A percentile compares a stretch with the other conserved stretches of the same genome.
These are phyloP conservation scores for Colletotrichum sidae DNA, from an alignment of 2,329 filamentous ascomycete species.

Conservation along the genomic window DNA sequence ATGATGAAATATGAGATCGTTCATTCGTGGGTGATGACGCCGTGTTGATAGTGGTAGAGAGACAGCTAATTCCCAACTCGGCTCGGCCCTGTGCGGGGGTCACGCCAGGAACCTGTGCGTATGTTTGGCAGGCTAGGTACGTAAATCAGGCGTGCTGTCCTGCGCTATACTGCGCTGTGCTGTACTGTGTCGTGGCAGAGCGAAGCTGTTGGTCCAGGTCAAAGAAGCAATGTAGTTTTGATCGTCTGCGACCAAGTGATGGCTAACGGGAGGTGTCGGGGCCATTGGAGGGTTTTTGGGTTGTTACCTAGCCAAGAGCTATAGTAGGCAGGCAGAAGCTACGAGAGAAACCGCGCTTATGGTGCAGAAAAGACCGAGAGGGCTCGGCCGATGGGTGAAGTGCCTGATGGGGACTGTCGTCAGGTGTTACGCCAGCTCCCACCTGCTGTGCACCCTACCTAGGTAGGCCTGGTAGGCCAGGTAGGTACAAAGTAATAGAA, in stretches of 20 bases:
- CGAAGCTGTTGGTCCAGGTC: not conserved
- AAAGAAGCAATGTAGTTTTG: conserved; percentile 10
- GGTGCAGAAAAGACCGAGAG: conserved; percentile 6
- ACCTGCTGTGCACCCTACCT: too few relatives aligned
- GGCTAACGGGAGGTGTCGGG: not conserved
- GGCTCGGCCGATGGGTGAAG: conserved; percentile 2
- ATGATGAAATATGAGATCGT: conserved; percentile 38
- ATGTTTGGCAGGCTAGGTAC: conserved; percentile 6
- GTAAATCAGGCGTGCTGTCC: not conserved
- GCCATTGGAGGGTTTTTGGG: too few relatives aligned
- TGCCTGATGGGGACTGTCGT: conserved; percentile 6
- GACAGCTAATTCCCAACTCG: conserved; percentile 27
- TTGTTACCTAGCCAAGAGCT: too few relatives aligned
- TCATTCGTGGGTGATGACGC: conserved; percentile 37
- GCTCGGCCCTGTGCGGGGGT: conserved; percentile 31
- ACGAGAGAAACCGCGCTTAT: conserved; percentile 15
- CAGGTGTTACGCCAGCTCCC: conserved; percentile 7
- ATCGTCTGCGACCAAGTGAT: not conserved
- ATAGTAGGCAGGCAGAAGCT: too few relatives aligned
- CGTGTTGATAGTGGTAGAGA: conserved; percentile 14
- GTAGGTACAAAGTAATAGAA: too few relatives aligned
- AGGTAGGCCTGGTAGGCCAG: too few relatives aligned
- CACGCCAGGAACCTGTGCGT: conserved; percentile 30
- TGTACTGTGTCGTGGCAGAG: not conserved
- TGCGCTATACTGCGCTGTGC: not conserved